Evolutionary conservation across 73 alveolate genomes (phyloP).

Genomic region (Symbiodinium natans): DNA sequence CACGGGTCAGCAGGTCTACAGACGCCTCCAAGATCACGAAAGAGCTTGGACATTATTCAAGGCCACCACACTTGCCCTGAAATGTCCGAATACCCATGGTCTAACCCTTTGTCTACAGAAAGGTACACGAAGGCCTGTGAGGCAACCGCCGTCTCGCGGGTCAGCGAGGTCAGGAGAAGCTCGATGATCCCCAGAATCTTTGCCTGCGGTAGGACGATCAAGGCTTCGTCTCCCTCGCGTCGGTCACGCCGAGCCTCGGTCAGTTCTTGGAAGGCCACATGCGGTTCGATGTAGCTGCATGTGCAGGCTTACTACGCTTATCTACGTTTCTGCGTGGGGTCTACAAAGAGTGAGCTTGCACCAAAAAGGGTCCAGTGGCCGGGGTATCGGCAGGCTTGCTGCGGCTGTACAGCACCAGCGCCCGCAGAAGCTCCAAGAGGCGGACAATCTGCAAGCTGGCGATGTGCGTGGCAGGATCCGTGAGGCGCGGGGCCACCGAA

Average conservation of each 20-base stretch:
- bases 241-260: not conserved
- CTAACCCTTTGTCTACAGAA: not conserved
- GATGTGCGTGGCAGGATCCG: not conserved
- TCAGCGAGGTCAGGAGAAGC: conserved; percentile 36
- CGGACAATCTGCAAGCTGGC: not conserved
- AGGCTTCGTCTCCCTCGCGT: conserved; percentile 11
- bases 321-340: too few species aligned
- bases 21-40: too few species aligned
- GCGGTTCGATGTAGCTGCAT: too few species aligned
- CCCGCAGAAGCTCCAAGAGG: conserved; percentile 2
- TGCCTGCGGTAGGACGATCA: conserved; percentile 31
- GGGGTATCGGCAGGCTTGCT: not conserved
- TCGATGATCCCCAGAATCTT: not conserved
- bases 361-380: not conserved
- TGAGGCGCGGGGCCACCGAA: not conserved
- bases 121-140: not conserved
- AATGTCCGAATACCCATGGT: too few species aligned
- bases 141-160: conserved; percentile 18
- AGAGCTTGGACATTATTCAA: too few species aligned
- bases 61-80: too few species aligned
- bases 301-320: too few species aligned
- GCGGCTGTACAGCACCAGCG: not conserved
- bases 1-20: too few species aligned
- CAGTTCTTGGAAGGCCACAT: not conserved
- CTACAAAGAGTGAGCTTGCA: too few species aligned